Percentiles rank a stretch among this genome's conserved stretches.
Evolutionary conservation across 768 basidiomycete genomes (phyloP).

Genomic region (Tricholoma bakamatsutake): DNA sequence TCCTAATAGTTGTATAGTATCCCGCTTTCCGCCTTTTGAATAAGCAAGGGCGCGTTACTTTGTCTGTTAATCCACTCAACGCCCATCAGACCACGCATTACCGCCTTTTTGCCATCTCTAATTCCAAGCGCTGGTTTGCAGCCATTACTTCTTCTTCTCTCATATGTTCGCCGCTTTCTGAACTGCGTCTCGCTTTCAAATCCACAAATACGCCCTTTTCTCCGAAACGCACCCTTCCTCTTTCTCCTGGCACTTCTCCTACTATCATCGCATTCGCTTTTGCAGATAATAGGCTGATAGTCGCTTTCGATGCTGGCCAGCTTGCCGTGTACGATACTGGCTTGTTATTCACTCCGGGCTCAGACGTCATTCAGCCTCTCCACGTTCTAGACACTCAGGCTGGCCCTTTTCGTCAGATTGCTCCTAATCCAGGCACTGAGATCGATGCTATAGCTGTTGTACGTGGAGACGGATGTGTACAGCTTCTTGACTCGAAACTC

Average conservation of each 20-base stretch:
- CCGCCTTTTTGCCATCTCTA: constrained; percentile 53
- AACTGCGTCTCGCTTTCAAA: constrained; percentile 51
- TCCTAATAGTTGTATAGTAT: constrained; percentile 28
- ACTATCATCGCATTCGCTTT: constrained; percentile 50
- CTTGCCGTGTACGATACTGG: constrained; percentile 56
- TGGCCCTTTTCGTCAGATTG: constrained; percentile 45
- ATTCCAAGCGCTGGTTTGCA: constrained; percentile 64
- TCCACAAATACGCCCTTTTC: constrained; percentile 34
- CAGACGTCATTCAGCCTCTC: constrained; percentile 38
- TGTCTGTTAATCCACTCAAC: constrained; percentile 49
- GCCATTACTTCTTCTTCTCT: constrained; percentile 45
- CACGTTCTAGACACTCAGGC: constrained; percentile 42
- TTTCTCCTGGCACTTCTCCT: constrained; percentile 38
- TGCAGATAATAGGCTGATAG: constrained; percentile 44
- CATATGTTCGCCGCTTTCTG: constrained; percentile 51
- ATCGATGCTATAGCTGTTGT: constrained; percentile 58
- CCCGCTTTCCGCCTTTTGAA: constrained; percentile 45
- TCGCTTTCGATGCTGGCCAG: constrained; percentile 54
- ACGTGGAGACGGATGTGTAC: constrained; percentile 40
- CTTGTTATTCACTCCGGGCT: constrained; percentile 40
- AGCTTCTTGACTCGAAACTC: constrained; percentile 53
- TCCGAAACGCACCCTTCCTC: constrained; percentile 45
- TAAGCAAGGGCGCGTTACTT: constrained; percentile 58
- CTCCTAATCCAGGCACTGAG: constrained; percentile 59
- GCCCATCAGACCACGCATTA: constrained; percentile 36